Percentiles rank a stretch among this genome's conserved stretches.
These are phyloP conservation scores for Sugiyamaella valdiviana DNA, from an alignment of 805 yeast species.

Conservation along the genomic window DNA sequence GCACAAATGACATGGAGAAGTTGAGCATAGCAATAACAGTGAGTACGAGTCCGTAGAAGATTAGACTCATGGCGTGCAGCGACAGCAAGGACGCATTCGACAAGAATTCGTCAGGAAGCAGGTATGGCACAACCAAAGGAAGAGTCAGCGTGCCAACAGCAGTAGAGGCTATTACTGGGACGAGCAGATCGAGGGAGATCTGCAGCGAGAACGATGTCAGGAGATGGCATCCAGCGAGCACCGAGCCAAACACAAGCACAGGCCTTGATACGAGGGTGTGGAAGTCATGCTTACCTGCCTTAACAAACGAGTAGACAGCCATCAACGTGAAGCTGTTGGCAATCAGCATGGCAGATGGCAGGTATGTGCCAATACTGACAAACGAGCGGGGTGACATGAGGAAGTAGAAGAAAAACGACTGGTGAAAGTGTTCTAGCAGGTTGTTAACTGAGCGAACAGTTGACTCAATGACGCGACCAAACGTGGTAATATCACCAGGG, in stretches of 20 bases:
- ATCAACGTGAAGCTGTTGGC: slow-evolving; percentile 66
- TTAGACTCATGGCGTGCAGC: slow-evolving; percentile 43
- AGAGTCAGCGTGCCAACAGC: slow-evolving; percentile 1
- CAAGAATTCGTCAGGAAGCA: not conserved
- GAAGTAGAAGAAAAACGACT: slow-evolving; percentile 88
- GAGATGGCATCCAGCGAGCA: slow-evolving; percentile 8
- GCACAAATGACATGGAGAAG: slow-evolving; percentile 68
- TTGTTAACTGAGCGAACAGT: slow-evolving; percentile 84
- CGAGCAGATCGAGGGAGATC: slow-evolving; percentile 2
- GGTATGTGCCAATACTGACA: slow-evolving; percentile 88
- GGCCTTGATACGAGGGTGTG: slow-evolving; percentile 8
- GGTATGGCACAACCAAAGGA: not conserved
- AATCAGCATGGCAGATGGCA: slow-evolving; percentile 75
- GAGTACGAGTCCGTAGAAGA: slow-evolving; percentile 60
- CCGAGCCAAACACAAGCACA: slow-evolving; percentile 2
- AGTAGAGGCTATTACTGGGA: slow-evolving; percentile 1
- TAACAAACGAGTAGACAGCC: slow-evolving; percentile 40
- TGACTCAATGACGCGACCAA: slow-evolving; percentile 86
- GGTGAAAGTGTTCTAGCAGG: slow-evolving; percentile 91
- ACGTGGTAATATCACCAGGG: slow-evolving; percentile 74
- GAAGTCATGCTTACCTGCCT: not conserved
- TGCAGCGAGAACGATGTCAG: slow-evolving; percentile 12
- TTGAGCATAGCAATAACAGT: slow-evolving; percentile 74
- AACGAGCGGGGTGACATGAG: slow-evolving; percentile 70
- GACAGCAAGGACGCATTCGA: slow-evolving; percentile 13